Conservation (phyloP, 768 basidiomycete genomes). For the Xerocomellus chrysenteron region DNA sequence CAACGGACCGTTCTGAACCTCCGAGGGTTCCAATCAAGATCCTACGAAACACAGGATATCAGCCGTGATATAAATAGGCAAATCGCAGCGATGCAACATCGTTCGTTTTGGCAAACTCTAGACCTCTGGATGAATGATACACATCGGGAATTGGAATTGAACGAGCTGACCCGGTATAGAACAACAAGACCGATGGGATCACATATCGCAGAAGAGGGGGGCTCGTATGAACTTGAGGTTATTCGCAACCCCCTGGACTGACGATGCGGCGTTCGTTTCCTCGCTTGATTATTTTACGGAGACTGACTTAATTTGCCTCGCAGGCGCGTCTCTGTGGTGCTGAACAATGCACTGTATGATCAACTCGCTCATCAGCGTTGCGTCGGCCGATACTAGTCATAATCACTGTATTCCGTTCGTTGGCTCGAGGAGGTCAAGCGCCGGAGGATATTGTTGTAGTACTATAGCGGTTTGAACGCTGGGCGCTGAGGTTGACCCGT, state of each 20-base stretch:
- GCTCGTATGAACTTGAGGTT: not conserved
- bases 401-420: not conserved
- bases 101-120: conserved; percentile 1
- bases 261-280: not conserved
- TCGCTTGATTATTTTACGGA: not conserved
- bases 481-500: not conserved
- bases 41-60: not conserved
- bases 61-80: not conserved
- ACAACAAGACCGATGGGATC: not conserved
- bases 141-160: not conserved
- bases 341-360: not conserved
- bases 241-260: not conserved
- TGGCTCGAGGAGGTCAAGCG: not conserved
- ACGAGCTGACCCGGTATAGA: not conserved
- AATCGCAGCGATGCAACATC: not conserved
- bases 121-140: conserved; percentile 1
- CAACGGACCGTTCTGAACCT: conserved; percentile 22
- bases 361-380: not conserved
- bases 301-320: not conserved
- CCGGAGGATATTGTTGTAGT: not conserved
- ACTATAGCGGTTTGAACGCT: not conserved
- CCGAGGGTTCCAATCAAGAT: not conserved
- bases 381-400: not conserved
- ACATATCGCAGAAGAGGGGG: not conserved
- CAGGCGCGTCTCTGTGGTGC: not conserved